Base-by-base conservation (phyloP, 495 filamentous ascomycete genomes). In the Pseudomonodictys pantanalensis region DNA sequence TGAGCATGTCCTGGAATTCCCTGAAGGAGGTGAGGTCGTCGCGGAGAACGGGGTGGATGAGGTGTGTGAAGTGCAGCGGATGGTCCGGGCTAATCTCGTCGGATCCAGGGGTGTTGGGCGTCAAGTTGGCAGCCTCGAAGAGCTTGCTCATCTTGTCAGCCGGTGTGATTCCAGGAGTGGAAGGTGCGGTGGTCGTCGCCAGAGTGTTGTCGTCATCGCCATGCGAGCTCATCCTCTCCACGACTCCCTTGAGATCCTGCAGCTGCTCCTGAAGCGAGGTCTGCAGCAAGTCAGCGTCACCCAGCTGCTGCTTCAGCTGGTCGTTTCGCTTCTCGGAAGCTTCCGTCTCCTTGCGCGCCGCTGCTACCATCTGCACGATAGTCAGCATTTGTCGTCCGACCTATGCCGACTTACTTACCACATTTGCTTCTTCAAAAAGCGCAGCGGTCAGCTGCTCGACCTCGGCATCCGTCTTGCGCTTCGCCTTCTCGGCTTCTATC, bases 391-490 rank as follows among this genome's bases (percentile, higher is more conserved):
- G 20, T 20, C 26, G 50, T 25, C 33, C 30, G 46, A 32, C 15
- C 23, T 20, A 4, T 26, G 41, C 9, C 18, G 23, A 44, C 1
- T 24, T 17, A 52, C 71, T 30, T 72, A 88, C 86, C 79, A 81
- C 82, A 71, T 98, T 96, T 29, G 93, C 93, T 78, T 97, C 92
- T 70, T 96, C 90, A 60, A 98, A 97, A 17, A 98, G 78, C 24
- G 88, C 90, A 3, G 90, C 82, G 10, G 95, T 97, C 50, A 97
- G 75, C 44, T 83, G 86, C 73, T 97, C 93, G 28, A 98, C 77
- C 73, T 98, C 93, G 58, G 81, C 79, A 61, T 91, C 89, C 41
- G 90, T 89, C 24, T 75, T 77, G 69, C 83, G 84, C 75, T 87
- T 91, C 23, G 84, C 84, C 69, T 85, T 86, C 70, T 91, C 88